Conservation (phyloP, 108 stramenopile genomes). For the Cyclostephanos invisitatus region DNA sequence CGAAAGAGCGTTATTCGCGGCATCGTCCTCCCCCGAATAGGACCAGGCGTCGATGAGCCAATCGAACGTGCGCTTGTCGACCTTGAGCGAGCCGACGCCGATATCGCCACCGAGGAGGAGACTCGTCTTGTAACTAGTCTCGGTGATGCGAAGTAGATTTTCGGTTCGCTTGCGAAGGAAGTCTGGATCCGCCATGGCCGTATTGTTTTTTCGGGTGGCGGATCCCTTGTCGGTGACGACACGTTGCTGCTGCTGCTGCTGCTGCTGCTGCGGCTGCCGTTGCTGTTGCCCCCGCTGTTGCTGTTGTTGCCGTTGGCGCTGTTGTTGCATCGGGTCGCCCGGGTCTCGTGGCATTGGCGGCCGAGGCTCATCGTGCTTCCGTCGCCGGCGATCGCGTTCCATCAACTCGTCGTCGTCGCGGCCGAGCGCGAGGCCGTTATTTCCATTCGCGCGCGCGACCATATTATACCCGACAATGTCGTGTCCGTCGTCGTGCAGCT, state of each 20-base stretch:
- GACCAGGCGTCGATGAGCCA: constrained; percentile 74
- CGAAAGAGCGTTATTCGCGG: constrained; percentile 49
- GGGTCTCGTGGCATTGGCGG: too few species aligned
- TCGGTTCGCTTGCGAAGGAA: constrained; percentile 67
- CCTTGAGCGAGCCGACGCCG: constrained; percentile 46
- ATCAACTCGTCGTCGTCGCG: too few species aligned
- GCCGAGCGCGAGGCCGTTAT: background rate
- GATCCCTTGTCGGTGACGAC: background rate
- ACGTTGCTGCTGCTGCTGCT: background rate
- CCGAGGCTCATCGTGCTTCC: too few species aligned
- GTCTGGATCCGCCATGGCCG: constrained; percentile 54
- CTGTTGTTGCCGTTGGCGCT: background rate
- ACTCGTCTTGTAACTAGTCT: background rate
- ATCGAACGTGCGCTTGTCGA: constrained; percentile 64
- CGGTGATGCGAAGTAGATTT: constrained; percentile 37
- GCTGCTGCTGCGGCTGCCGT: background rate
- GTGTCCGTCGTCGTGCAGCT: background rate
- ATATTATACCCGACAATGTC: background rate
- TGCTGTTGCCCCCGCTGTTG: background rate
- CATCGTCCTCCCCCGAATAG: constrained; percentile 55
- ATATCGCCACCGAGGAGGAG: constrained; percentile 2
- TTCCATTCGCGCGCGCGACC: background rate
- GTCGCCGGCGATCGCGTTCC: too few species aligned
- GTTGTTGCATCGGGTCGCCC: background rate
- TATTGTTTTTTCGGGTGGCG: constrained; percentile 34